A percentile compares a stretch with the other conserved stretches of the same genome.
Conservation (phyloP, 1,139 yeast species). For the Geotrichum armillariae region DNA sequence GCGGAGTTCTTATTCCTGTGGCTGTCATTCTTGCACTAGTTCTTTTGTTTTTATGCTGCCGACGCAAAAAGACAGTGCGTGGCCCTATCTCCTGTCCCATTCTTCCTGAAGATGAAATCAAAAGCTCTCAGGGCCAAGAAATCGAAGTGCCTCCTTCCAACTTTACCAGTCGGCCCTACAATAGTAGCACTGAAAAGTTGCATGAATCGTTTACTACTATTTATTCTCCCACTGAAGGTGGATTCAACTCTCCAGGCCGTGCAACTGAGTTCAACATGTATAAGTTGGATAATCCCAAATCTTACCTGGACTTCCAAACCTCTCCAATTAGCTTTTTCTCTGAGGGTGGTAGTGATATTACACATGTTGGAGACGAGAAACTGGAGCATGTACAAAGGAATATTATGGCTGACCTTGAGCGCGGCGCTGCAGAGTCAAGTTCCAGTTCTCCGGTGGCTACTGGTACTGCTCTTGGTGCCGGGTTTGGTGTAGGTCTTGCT, state of each 20-base stretch:
- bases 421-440: background rate
- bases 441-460: background rate
- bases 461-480: background rate
- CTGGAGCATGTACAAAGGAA: conserved; percentile 6
- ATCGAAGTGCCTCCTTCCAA: conserved; percentile 21
- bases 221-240: background rate
- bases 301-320: background rate
- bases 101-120: conserved; percentile 27
- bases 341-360: conserved; percentile 16
- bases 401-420: conserved; percentile 5
- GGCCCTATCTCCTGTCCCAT: conserved; percentile 32
- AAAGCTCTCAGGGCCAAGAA: too few species aligned
- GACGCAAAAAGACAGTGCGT: conserved; percentile 35
- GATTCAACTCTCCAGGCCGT: conserved; percentile 16
- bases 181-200: conserved; percentile 6
- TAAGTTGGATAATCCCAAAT: conserved; percentile 19
- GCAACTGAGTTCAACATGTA: conserved; percentile 20
- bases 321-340: conserved; percentile 18
- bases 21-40: conserved; percentile 50
- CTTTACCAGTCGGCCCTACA: conserved; percentile 35
- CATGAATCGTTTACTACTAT: conserved; percentile 4
- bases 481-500: too few species aligned
- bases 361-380: conserved; percentile 12
- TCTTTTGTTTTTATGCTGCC: conserved; percentile 55
- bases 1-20: conserved; percentile 83